Percentiles rank a stretch among this genome's conserved stretches.
phyloP scores from a whole-genome alignment of 2,329 filamentous ascomycete genomes.

The Neofusicoccum laricinum region DNA sequence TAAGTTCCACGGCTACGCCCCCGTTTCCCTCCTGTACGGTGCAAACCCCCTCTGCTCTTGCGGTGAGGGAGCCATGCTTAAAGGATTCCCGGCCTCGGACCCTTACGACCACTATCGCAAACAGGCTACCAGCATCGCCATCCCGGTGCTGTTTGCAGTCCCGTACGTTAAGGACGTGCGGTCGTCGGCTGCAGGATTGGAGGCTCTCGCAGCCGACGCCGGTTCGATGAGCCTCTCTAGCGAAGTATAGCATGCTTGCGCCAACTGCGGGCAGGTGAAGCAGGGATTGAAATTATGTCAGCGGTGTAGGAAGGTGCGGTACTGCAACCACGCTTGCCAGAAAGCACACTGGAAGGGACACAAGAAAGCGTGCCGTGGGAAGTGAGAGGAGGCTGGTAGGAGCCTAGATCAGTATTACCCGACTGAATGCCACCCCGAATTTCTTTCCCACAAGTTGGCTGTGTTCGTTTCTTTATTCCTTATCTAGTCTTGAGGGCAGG shows the following conservation, averaged over 20 bases:
- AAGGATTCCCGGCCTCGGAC: not conserved
- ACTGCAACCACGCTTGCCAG: not conserved
- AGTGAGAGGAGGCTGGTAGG: not conserved
- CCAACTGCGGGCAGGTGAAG: not conserved
- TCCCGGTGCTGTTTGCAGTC: slow-evolving; percentile 16
- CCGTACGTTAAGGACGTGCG: not conserved
- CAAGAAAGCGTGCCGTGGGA: not conserved
- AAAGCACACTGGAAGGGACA: not conserved
- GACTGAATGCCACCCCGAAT: too few relatives aligned
- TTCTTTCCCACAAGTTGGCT: too few relatives aligned
- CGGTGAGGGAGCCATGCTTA: not conserved
- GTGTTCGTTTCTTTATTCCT: not conserved
- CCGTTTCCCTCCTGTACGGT: not conserved
- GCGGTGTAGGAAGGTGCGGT: not conserved
- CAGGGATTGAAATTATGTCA: not conserved
- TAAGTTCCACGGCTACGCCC: slow-evolving; percentile 8
- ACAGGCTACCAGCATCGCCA: slow-evolving; percentile 19
- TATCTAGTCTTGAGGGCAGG: not conserved
- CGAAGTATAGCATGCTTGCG: not conserved
- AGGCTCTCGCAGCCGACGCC: not conserved
- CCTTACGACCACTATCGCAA: not conserved
- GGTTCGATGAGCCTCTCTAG: not conserved
- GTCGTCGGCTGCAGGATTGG: not conserved
- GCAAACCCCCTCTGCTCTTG: not conserved
- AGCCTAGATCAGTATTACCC: not conserved